Conservation (phyloP, 2,329 filamentous ascomycete genomes). For the Sclerotinia spermophila region DNA sequence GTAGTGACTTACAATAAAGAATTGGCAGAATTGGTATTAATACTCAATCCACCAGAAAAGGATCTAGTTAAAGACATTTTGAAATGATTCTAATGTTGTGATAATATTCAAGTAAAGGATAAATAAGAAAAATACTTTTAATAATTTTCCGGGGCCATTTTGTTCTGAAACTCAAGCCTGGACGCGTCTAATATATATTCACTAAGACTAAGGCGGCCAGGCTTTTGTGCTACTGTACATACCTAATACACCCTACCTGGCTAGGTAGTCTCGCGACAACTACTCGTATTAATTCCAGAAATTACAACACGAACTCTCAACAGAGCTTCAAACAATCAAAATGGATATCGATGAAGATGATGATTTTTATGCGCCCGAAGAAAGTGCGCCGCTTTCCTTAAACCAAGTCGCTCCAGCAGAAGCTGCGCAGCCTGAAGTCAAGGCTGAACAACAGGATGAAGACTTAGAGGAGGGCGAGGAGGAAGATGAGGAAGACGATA, state of each 20-base stretch:
- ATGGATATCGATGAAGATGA: conserved; percentile 69
- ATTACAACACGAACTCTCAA: conserved; percentile 6
- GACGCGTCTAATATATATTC: conserved; percentile 13
- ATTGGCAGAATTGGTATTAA: conserved; percentile 61
- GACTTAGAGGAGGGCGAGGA: conserved; percentile 63
- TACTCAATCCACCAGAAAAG: conserved; percentile 57
- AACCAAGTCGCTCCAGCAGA: conserved; percentile 28
- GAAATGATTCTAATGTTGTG: not conserved
- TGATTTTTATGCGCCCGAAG: conserved; percentile 63
- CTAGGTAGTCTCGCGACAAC: not conserved
- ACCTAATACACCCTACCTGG: not conserved
- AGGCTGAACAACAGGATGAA: conserved; percentile 43
- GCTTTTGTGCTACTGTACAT: not conserved
- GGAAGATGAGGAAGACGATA: conserved; percentile 57
- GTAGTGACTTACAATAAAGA: conserved; percentile 52
- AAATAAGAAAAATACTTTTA: not conserved
- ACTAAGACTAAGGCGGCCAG: conserved; percentile 2
- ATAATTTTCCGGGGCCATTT: not conserved
- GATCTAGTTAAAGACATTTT: conserved; percentile 46
- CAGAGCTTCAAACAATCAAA: conserved; percentile 29
- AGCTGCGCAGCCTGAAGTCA: conserved; percentile 30
- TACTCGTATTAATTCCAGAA: not conserved
- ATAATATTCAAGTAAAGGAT: not conserved
- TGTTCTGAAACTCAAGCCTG: not conserved
- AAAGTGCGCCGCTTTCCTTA: conserved; percentile 41